Base-by-base conservation (phyloP, 2,329 filamentous ascomycete genomes). In the Colletotrichum destructivum region DNA sequence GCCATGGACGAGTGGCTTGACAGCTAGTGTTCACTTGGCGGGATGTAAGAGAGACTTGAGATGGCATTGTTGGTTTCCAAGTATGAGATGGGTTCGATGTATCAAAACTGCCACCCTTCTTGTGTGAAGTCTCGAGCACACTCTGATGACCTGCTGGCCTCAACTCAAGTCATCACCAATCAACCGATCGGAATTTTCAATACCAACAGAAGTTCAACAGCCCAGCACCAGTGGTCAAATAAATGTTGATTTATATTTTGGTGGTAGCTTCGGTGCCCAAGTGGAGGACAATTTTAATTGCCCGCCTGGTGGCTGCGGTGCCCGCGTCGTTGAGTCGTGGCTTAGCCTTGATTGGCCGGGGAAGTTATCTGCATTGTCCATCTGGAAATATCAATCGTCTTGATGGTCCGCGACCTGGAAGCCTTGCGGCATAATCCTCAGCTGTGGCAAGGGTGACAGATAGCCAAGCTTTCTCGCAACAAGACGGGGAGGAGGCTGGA, bases 371-470 rank as follows among this genome's bases (percentile, higher is more conserved):
- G 42, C 62, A 15, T 67, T 15, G 23, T 11, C 15, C 31, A 12
- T 21, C 15, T 35, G 8, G 13, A 51, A 70, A 31, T 67, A 62
- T 13, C 56, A 67, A 56, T 62, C 46, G 4, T n/a, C 3, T 15
- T 21, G 5, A 18, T 57, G 56, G 56, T 21, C 18, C 49, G 63
- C 68, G 56, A 49, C 35, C 67, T 12, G 38, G 46, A 16, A n/a
- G 40, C 59, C 66, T 51, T 26, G 12, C 21, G 52, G 44, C 21
- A 42, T 62, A 18, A 67, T 63, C 56, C 63, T 62, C 68, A 51
- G 13, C 11, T 54, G 51, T 42, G 59, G 49, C 21, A 21, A 66
- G 46, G 38, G 49, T 21, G 60, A 26, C 44, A 35, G 26, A 47
- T 11, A 18, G 21, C 18, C 3, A 59, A 54, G 52, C 54, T 55